These are phyloP conservation scores for Hypoxylon subgilvum DNA, from an alignment of 495 filamentous ascomycete species.

Conservation along the genomic window DNA sequence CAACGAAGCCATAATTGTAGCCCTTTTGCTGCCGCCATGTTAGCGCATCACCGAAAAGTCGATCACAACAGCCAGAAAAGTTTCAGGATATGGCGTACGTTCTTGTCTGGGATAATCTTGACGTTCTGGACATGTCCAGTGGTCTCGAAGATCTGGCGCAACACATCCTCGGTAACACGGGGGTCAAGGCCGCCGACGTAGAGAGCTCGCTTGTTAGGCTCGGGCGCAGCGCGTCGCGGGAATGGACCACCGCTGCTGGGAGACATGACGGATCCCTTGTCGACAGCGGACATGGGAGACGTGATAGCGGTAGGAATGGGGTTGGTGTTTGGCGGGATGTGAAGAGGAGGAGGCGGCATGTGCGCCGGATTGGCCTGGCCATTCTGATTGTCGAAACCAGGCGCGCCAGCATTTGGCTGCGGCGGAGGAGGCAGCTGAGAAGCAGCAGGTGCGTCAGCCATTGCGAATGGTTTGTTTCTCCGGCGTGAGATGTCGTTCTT, in stretches of 20 bases:
- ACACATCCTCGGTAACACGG: constrained; percentile 92
- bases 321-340: constrained; percentile 96
- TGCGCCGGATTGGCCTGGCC: constrained; percentile 74
- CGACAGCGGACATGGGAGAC: constrained; percentile 74
- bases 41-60: constrained; percentile 21
- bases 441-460: constrained; percentile 70
- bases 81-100: no score
- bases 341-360: constrained; percentile 91
- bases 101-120: constrained; percentile 99
- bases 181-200: constrained; percentile 97
- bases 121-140: constrained; percentile 97
- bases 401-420: constrained; percentile 69
- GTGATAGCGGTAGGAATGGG: constrained; percentile 93
- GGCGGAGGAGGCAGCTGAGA: constrained; percentile 69
- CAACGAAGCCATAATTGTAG: constrained; percentile 98
- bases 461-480: constrained; percentile 49
- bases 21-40: constrained; percentile 73
- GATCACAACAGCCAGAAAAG: no score
- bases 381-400: constrained; percentile 73
- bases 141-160: constrained; percentile 98
- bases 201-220: constrained; percentile 97
- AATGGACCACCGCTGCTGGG: constrained; percentile 79
- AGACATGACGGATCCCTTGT: constrained; percentile 74
- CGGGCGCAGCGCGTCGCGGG: constrained; percentile 89
- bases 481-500: no score